Percentiles rank a stretch among this genome's conserved stretches.
Evolutionary conservation across 441 rosid species (phyloP).

Genomic region (Monsonia emarginata): DNA sequence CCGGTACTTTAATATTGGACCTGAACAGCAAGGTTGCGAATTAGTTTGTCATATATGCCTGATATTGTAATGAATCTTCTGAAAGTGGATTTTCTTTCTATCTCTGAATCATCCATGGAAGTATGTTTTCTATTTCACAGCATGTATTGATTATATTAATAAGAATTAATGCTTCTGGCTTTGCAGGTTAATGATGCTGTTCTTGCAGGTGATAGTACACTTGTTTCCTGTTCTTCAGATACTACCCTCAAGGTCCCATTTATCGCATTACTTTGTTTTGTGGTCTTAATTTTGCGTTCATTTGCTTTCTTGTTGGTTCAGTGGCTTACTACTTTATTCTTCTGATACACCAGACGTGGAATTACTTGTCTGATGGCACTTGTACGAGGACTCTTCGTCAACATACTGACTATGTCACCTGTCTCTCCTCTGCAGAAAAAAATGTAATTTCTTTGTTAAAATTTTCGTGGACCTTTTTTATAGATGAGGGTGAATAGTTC

Average conservation of each 20-base stretch:
- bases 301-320: slow-evolving; percentile 1
- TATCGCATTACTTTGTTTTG: not conserved
- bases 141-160: not conserved
- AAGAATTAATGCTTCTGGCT: slow-evolving; percentile 11
- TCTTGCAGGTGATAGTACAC: slow-evolving; percentile 67
- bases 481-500: not conserved
- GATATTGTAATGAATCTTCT: not conserved
- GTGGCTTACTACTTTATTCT: not conserved
- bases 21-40: not conserved
- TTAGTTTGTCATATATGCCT: not conserved
- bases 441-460: slow-evolving; percentile 56
- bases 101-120: not conserved
- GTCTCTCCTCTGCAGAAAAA: slow-evolving; percentile 78
- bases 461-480: not conserved
- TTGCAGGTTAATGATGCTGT: slow-evolving; percentile 87
- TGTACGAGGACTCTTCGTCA: slow-evolving; percentile 83
- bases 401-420: slow-evolving; percentile 95
- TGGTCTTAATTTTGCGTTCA: not conserved
- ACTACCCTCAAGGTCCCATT: slow-evolving; percentile 80
- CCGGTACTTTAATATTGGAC: not conserved
- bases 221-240: slow-evolving; percentile 97
- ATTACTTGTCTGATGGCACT: slow-evolving; percentile 74
- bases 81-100: not conserved
- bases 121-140: not conserved
- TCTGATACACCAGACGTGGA: slow-evolving; percentile 55